Base-by-base conservation (phyloP, 495 filamentous ascomycete species). In the Podospora fimiseda region DNA sequence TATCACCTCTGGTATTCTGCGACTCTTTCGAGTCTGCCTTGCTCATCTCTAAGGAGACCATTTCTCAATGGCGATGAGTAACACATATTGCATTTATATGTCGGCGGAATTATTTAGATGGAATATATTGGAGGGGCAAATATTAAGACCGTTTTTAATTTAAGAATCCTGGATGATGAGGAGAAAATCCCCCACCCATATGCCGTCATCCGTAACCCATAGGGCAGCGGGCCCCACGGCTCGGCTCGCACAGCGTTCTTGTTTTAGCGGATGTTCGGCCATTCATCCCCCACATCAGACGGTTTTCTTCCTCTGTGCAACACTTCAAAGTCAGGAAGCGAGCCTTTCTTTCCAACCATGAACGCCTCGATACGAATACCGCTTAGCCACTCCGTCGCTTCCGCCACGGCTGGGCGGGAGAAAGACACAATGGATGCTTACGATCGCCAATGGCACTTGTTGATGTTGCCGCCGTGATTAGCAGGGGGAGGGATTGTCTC, bases 171-270 rank as follows among this genome's bases (percentile, higher is more conserved):
- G n/a, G n/a, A n/a, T n/a, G n/a, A n/a, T n/a, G n/a, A n/a, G n/a
- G n/a, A n/a, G n/a, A n/a, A n/a, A n/a, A n/a, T n/a, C n/a, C n/a
- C n/a, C n/a, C n/a, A n/a, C n/a, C n/a, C n/a, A n/a, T n/a, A n/a
- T n/a, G n/a, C n/a, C n/a, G n/a, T 33, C 27, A 33, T 5, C 6
- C 27, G 27, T 33, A 6, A 33, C 11, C 27, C 27, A 33, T 33
- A 11, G 27, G 27, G 27, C 6, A 5, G 27, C 11, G 27, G 27
- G 11, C 42, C 42, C 42, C 42, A 23, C 42, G 42, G 42, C 42
- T 44, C 42, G 42, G 42, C 42, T 44, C 42, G 42, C 42, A 23
- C 19, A 44, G 20, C 42, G 22, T 33, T 33, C 39, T 3, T 42
- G 16, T 7, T 14, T 42, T 42, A 42, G 39, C 39, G 39, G 20